Evolutionary conservation across 75 land plant species (phyloP).

Genomic region (Larix kaempferi): DNA sequence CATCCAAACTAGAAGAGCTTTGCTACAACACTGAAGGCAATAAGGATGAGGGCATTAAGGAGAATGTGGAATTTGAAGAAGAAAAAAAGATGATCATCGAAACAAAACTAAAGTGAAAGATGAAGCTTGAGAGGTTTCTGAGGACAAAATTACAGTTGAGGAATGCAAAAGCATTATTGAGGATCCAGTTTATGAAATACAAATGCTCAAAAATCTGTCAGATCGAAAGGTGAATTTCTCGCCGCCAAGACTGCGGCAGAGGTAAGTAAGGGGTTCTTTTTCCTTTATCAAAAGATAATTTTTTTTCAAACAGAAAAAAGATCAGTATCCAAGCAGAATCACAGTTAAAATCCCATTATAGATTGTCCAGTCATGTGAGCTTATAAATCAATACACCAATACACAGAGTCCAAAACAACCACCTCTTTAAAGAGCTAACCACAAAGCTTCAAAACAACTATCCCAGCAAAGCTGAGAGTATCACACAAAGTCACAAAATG

Average conservation of each 20-base stretch:
- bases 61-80: slow-evolving; percentile 16
- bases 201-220: neutral
- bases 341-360: too few species aligned
- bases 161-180: neutral
- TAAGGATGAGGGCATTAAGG: neutral
- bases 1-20: neutral
- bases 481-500: too few species aligned
- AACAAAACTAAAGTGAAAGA: neutral
- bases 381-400: too few species aligned
- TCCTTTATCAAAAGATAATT: too few species aligned
- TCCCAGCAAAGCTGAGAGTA: too few species aligned
- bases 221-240: neutral
- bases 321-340: too few species aligned
- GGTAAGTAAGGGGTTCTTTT: neutral
- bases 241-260: neutral
- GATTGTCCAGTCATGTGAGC: too few species aligned
- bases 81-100: slow-evolving; percentile 17
- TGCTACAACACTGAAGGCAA: slow-evolving; percentile 5
- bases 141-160: neutral
- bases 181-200: neutral
- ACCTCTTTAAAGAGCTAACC: too few species aligned
- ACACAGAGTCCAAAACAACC: too few species aligned
- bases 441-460: too few species aligned
- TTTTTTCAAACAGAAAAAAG: too few species aligned
- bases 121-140: neutral